These are phyloP conservation scores for Daucus carota DNA, from an alignment of 129 eudicot genomes.

Conservation along the genomic window DNA sequence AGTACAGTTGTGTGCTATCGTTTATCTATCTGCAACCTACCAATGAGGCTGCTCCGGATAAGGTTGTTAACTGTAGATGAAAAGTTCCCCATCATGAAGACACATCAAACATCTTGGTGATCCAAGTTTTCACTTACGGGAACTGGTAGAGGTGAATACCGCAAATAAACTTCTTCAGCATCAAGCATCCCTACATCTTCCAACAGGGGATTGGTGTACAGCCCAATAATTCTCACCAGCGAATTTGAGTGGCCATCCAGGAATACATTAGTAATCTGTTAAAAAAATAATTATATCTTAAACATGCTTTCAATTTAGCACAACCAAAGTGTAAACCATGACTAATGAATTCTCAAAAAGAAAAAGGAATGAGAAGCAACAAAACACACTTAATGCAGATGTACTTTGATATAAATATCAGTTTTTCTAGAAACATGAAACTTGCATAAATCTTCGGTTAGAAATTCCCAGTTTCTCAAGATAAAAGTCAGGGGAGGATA, in stretches of 20 bases:
- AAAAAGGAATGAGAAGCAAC: neutral
- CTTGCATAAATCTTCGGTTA: neutral
- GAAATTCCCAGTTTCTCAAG: neutral
- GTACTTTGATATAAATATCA: neutral
- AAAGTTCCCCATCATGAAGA: neutral
- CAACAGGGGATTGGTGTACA: constrained; percentile 15
- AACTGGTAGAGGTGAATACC: constrained; percentile 28
- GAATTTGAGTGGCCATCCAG: constrained; percentile 34
- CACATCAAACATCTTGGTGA: constrained; percentile 9
- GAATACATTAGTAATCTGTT: constrained; percentile 33
- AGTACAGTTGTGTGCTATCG: neutral
- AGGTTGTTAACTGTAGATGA: neutral
- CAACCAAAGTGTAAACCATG: neutral
- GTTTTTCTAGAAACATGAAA: neutral
- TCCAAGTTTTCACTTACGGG: neutral
- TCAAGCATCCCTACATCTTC: constrained; percentile 21
- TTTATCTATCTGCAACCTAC: neutral
- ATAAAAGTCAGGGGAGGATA: neutral
- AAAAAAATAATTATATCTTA: neutral
- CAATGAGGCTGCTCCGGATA: neutral
- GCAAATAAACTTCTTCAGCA: constrained; percentile 22
- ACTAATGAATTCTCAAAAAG: neutral
- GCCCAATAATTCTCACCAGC: constrained; percentile 29
- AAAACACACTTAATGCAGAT: neutral
- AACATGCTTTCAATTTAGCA: neutral